A percentile compares a stretch with the other conserved stretches of the same genome.
These are phyloP conservation scores for Grigorovia humatica DNA, from an alignment of 805 yeast species.

Conservation along the genomic window DNA sequence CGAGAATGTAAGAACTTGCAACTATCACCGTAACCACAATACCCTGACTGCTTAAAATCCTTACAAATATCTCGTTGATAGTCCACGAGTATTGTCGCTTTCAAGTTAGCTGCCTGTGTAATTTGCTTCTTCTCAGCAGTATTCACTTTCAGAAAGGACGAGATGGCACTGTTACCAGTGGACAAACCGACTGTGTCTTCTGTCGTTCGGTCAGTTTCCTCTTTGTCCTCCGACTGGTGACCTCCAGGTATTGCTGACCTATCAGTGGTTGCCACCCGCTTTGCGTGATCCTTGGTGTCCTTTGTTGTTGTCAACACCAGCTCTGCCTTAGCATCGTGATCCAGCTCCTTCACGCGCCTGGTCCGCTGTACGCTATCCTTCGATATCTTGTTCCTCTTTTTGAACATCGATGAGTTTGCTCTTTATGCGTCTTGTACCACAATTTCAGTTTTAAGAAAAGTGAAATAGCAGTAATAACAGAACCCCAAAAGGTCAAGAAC, in stretches of 20 bases:
- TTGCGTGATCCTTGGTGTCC: neutral
- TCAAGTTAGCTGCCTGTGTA: constrained; percentile 35
- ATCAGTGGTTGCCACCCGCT: neutral
- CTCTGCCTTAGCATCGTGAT: no score
- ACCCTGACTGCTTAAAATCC: constrained; percentile 83
- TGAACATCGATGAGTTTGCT: neutral
- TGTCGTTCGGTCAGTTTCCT: neutral
- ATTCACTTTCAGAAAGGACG: neutral
- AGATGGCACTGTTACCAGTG: neutral
- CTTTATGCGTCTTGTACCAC: neutral
- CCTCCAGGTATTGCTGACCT: neutral
- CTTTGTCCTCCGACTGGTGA: neutral
- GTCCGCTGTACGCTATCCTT: neutral
- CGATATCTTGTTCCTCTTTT: neutral
- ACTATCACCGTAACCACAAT: constrained; percentile 94
- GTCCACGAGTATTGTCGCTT: constrained; percentile 63
- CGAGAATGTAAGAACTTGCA: constrained; percentile 90
- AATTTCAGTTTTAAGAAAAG: neutral
- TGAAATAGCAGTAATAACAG: neutral
- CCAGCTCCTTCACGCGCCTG: neutral
- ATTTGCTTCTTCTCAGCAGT: constrained; percentile 5
- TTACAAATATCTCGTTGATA: constrained; percentile 92
- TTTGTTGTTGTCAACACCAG: neutral
- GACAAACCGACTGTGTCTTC: no score
- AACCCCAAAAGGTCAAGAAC: neutral